phyloP scores from a whole-genome alignment of 164 flowering plant genomes.

The Taxillus chinensis region DNA sequence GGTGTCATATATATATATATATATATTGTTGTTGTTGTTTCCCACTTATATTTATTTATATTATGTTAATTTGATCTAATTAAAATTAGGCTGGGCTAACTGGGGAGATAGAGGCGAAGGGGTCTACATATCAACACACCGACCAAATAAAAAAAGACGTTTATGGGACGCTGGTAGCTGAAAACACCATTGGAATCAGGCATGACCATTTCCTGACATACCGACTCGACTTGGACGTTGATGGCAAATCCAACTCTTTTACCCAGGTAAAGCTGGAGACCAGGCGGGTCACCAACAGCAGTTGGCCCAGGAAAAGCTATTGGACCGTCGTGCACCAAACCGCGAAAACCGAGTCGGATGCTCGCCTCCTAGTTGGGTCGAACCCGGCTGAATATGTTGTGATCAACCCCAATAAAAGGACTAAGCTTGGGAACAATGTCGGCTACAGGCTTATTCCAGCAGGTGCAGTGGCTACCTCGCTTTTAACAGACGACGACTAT shows the following conservation, averaged over 20 bases:
- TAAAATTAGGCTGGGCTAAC: constrained; percentile 17
- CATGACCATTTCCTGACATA: constrained; percentile 21
- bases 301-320: constrained; percentile 22
- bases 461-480: constrained; percentile 14
- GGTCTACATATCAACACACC: constrained; percentile 7
- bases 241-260: constrained; percentile 23
- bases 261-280: constrained; percentile 14
- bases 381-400: constrained; percentile 26
- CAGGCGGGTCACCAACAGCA: not conserved
- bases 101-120: constrained; percentile 15
- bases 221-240: constrained; percentile 21
- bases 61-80: no score
- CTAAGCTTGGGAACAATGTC: constrained; percentile 25
- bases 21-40: no score
- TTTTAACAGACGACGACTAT: constrained; percentile 29
- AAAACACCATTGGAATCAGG: constrained; percentile 12
- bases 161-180: constrained; percentile 15
- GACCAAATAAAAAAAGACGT: constrained; percentile 17
- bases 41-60: no score
- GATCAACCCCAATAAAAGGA: constrained; percentile 25
- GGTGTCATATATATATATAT: no score
- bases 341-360: constrained; percentile 19
- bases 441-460: constrained; percentile 34
- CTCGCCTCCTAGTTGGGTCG: constrained; percentile 9
- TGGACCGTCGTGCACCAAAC: constrained; percentile 12